Evolutionary conservation across 2,329 filamentous ascomycete genomes (phyloP), one percentile per base, ranked within the genome.

Genomic region (Herpotrichia juniperi): DNA sequence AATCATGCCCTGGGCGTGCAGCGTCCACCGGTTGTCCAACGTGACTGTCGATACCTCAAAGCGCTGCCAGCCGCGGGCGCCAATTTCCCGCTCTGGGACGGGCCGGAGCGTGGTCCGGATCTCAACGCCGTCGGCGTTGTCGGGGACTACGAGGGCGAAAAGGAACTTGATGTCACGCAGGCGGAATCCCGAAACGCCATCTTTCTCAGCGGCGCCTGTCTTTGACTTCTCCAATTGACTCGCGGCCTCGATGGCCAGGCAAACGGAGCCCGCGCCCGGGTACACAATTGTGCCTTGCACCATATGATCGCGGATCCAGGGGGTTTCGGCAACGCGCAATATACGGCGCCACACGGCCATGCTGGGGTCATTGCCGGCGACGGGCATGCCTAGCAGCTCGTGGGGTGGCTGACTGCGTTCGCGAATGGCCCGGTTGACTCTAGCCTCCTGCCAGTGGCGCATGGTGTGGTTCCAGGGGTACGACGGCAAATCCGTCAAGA

Each of bases 301-400:
- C 45, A 75, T 63, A 46, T 83, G 79, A 49, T 82, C 77, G 0
- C 64, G 62, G 4, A 82, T 56, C 81, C 81, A 83, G 0, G 77
- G 76, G 1, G 69, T 65, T 3, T 76, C 72, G 9, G 74, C 65
- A 0, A 76, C 47, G 0, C 72, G 69, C 9, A 81, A 66, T 16
- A 79, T 65, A 42, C 79, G 78, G 14, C 79, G 71, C 81, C 81
- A 83, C 22, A 51, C 56, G 0, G 70, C 64, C 35, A 64, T 63
- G 1, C 61, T 40, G 4, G 58, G 59, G 3, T 68, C 54, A 8
- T 63, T 56, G 14, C 61, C 68, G 1, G 52, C 34, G 19, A 48
- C 54, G 2, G 55, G 43, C 2, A 42, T 26, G 3, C 62, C 62
- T 3, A 66, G 55, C 2, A 64, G 53, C 66, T 64, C 47, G 45